Conservation (phyloP, 2,329 filamentous ascomycete genomes). For the Arthrocladium fulminans region DNA sequence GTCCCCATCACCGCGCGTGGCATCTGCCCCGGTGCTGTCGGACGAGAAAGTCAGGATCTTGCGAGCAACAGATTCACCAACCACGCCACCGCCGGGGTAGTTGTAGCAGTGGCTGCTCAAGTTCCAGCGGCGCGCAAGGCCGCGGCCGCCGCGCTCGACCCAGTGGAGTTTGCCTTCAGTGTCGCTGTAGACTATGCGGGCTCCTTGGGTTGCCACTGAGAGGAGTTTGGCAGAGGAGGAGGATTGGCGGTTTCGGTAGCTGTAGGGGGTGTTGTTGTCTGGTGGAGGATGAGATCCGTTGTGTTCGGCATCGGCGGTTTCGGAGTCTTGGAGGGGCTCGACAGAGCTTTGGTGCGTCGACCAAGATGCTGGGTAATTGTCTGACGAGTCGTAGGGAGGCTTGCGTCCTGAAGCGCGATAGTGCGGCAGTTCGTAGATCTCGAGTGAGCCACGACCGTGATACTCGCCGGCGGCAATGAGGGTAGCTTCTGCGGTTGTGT, state of each 20-base stretch:
- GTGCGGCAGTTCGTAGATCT: slow-evolving; percentile 59
- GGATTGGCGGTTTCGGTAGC: slow-evolving; percentile 72
- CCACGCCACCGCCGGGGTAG: slow-evolving; percentile 7
- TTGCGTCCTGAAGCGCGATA: slow-evolving; percentile 11
- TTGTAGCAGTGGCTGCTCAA: slow-evolving; percentile 41
- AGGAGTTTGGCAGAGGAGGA: slow-evolving; percentile 72
- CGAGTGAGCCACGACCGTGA: slow-evolving; percentile 80
- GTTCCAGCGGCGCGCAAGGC: slow-evolving; percentile 44
- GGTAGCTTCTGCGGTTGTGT: slow-evolving; percentile 39
- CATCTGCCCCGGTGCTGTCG: slow-evolving; percentile 31
- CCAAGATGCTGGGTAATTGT: background rate
- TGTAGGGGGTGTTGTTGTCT: slow-evolving; percentile 27
- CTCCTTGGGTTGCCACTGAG: slow-evolving; percentile 72
- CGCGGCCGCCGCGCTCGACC: slow-evolving; percentile 73
- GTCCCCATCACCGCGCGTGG: slow-evolving; percentile 62
- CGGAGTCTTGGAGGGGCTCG: slow-evolving; percentile 21
- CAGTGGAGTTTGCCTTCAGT: slow-evolving; percentile 77
- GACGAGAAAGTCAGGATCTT: slow-evolving; percentile 32
- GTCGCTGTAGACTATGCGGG: slow-evolving; percentile 72
- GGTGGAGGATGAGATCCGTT: slow-evolving; percentile 15
- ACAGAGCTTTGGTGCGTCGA: background rate
- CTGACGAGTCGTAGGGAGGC: slow-evolving; percentile 7
- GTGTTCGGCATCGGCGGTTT: slow-evolving; percentile 24
- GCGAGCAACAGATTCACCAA: slow-evolving; percentile 13
- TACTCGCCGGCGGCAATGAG: slow-evolving; percentile 82